Conservation (phyloP, 208 protist species). For the Strigomonas culicis region DNA sequence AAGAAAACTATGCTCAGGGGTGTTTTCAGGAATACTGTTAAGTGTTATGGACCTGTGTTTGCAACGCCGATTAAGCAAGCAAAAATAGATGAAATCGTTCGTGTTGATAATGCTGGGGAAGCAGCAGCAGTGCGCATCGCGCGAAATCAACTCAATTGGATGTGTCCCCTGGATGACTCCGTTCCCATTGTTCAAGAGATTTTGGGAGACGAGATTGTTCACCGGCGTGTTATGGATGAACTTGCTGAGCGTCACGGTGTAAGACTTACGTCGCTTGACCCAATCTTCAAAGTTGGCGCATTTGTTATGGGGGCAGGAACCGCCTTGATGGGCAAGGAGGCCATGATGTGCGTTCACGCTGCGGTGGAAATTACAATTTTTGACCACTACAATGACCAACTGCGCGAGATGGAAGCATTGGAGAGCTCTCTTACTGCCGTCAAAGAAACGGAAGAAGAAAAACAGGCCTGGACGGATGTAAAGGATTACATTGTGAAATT, state of each 20-base stretch:
- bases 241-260: conserved; percentile 65
- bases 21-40: neutral
- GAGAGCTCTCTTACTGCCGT: conserved; percentile 21
- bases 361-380: conserved; percentile 84
- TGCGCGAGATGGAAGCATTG: conserved; percentile 66
- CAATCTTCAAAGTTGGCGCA: conserved; percentile 65
- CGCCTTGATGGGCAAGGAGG: conserved; percentile 70
- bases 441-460: conserved; percentile 30
- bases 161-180: conserved; percentile 67
- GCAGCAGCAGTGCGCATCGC: conserved; percentile 78
- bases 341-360: conserved; percentile 89
- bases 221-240: conserved; percentile 71
- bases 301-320: conserved; percentile 73
- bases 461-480: conserved; percentile 47
- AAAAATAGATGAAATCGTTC: conserved; percentile 80
- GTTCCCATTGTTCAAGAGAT: conserved; percentile 76
- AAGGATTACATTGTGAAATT: conserved; percentile 78
- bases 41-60: conserved; percentile 31
- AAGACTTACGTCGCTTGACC: conserved; percentile 56
- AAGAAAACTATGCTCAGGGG: too few relatives aligned
- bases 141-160: conserved; percentile 66
- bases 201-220: conserved; percentile 71
- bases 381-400: conserved; percentile 88
- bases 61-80: conserved; percentile 37
- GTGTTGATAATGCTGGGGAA: conserved; percentile 83